Evolutionary conservation across 148 eudicot genomes (phyloP).

Genomic region (Drosera capensis): DNA sequence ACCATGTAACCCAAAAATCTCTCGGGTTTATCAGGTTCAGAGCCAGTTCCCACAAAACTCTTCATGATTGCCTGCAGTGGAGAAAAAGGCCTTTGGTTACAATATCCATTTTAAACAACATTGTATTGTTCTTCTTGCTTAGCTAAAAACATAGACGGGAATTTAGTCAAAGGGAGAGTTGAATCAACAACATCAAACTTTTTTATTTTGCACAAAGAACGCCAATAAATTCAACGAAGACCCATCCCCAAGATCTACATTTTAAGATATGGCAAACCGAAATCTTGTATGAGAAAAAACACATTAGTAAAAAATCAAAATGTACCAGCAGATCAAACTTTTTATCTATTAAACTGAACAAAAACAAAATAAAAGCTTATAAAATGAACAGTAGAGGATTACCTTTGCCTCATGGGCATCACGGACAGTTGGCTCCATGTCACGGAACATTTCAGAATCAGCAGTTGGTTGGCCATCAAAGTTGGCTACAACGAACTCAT

Average conservation of each 20-base stretch:
- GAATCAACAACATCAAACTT: no score
- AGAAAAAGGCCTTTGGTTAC: background rate
- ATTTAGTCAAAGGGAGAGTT: background rate
- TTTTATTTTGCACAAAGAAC: no score
- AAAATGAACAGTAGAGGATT: no score
- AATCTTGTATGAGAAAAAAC: no score
- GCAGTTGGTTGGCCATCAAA: slow-evolving; percentile 90
- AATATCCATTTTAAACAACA: background rate
- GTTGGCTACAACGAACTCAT: slow-evolving; percentile 54
- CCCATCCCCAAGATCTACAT: no score
- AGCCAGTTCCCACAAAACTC: slow-evolving; percentile 49
- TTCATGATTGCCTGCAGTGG: slow-evolving; percentile 76
- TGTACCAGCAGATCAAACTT: no score
- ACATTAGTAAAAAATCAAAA: no score
- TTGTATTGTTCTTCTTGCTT: background rate
- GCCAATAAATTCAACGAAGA: no score
- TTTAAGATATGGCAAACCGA: no score
- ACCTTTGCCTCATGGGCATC: slow-evolving; percentile 63
- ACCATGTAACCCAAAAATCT: slow-evolving; percentile 89
- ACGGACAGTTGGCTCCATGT: slow-evolving; percentile 43
- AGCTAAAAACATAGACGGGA: background rate
- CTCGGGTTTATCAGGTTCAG: slow-evolving; percentile 52
- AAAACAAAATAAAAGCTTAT: no score
- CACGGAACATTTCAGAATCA: slow-evolving; percentile 70
- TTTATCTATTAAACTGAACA: no score